These are phyloP conservation scores for Naganishia liquefaciens DNA, from an alignment of 1,284 basidiomycete species.

Conservation along the genomic window DNA sequence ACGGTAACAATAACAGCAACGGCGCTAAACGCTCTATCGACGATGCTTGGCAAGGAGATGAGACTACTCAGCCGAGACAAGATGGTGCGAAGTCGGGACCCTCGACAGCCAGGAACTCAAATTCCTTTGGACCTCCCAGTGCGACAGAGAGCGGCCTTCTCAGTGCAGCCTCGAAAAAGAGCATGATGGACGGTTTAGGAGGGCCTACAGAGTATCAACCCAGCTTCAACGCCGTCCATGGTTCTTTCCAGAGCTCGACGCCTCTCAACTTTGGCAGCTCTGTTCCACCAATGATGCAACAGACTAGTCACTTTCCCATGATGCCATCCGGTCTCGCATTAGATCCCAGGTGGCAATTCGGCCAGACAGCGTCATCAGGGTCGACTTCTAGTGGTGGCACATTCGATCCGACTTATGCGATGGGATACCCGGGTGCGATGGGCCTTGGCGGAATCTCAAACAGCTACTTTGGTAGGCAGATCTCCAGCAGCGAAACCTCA, in stretches of 20 bases:
- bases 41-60: slow-evolving; percentile 33
- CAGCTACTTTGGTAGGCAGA: slow-evolving; percentile 21
- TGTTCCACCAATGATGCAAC: slow-evolving; percentile 9
- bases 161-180: slow-evolving; percentile 29
- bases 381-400: neutral
- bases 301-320: neutral
- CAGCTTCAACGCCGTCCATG: slow-evolving; percentile 12
- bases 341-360: slow-evolving; percentile 26
- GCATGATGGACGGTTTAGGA: slow-evolving; percentile 31
- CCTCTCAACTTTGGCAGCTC: slow-evolving; percentile 25
- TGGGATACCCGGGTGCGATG: slow-evolving; percentile 15
- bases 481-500: neutral
- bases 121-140: too few species aligned
- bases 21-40: slow-evolving; percentile 33
- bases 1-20: neutral
- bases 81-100: neutral
- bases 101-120: neutral
- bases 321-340: neutral
- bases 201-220: slow-evolving; percentile 30
- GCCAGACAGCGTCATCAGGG: neutral
- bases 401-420: slow-evolving; percentile 21
- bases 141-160: slow-evolving; percentile 4
- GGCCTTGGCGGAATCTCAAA: slow-evolving; percentile 19
- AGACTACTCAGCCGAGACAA: slow-evolving; percentile 21
- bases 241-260: slow-evolving; percentile 17